Evolutionary conservation across 2,329 filamentous ascomycete genomes (phyloP).

Genomic region (Monosporascus ibericus): DNA sequence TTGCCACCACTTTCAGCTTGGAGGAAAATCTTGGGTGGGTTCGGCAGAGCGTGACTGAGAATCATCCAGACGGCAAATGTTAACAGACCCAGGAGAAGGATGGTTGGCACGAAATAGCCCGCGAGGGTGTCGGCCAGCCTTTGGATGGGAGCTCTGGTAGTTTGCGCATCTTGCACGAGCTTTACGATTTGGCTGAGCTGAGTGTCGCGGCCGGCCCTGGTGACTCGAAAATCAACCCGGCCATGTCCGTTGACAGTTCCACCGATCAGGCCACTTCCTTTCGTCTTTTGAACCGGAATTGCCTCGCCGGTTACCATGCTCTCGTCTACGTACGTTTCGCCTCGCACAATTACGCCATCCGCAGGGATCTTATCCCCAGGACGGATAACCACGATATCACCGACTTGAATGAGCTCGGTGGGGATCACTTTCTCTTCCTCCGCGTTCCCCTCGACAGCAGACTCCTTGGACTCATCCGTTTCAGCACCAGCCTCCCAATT

Average conservation of each 20-base stretch:
- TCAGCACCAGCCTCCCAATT: conserved; percentile 52
- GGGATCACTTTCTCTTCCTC: conserved; percentile 83
- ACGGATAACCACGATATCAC: conserved; percentile 85
- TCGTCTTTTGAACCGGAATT: conserved; percentile 86
- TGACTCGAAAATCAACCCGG: conserved; percentile 86
- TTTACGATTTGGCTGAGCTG: conserved; percentile 97
- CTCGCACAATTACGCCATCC: conserved; percentile 79
- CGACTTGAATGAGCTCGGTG: conserved; percentile 89
- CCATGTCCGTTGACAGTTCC: conserved; percentile 95
- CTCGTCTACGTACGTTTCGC: conserved; percentile 91
- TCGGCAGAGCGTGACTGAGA: conserved; percentile 73
- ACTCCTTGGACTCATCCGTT: conserved; percentile 39
- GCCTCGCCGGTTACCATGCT: conserved; percentile 98
- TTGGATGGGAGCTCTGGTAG: conserved; percentile 88
- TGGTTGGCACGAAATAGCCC: conserved; percentile 88
- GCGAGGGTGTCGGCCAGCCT: conserved; percentile 84
- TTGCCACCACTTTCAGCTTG: conserved; percentile 78
- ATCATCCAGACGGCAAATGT: conserved; percentile 95
- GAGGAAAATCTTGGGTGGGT: conserved; percentile 86
- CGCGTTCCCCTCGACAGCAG: conserved; percentile 48
- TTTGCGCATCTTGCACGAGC: conserved; percentile 96
- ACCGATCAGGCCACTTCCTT: conserved; percentile 74
- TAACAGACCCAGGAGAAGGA: conserved; percentile 73
- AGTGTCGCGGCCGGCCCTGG: conserved; percentile 86
- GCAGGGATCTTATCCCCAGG: conserved; percentile 96